phyloP scores from a whole-genome alignment of 345 rosid genomes.

The Streptanthus diversifolius region DNA sequence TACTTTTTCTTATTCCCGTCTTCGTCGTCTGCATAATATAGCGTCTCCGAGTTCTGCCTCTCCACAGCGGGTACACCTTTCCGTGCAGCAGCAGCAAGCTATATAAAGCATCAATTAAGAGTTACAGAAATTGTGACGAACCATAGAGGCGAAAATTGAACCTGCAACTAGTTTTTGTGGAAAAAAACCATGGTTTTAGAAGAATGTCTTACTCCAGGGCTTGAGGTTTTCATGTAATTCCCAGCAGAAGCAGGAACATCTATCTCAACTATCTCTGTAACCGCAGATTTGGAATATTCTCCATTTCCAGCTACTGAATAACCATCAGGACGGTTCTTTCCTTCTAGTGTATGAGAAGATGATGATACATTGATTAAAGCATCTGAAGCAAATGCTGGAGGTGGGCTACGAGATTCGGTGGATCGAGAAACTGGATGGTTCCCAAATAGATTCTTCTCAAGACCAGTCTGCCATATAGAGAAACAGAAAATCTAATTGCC shows the following conservation, averaged over 20 bases:
- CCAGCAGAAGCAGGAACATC: constrained; percentile 74
- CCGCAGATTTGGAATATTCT: constrained; percentile 48
- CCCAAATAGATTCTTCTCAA: constrained; percentile 85
- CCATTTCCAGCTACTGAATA: constrained; percentile 39
- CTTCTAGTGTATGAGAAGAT: constrained; percentile 43
- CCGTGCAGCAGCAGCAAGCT: constrained; percentile 85
- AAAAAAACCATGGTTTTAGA: not conserved
- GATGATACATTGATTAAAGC: constrained; percentile 48
- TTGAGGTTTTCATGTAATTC: constrained; percentile 59
- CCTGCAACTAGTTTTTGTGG: constrained; percentile 1
- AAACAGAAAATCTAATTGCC: constrained; percentile 9
- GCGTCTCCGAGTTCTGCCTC: constrained; percentile 70
- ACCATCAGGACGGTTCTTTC: constrained; percentile 40
- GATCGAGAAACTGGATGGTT: constrained; percentile 74
- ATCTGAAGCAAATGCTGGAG: constrained; percentile 78
- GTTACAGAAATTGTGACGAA: not conserved
- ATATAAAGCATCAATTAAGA: constrained; percentile 30
- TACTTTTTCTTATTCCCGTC: constrained; percentile 82
- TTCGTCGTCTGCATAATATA: constrained; percentile 92
- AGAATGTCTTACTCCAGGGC: constrained; percentile 68
- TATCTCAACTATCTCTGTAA: constrained; percentile 81
- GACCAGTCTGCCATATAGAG: constrained; percentile 59
- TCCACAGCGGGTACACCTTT: constrained; percentile 68
- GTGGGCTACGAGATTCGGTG: constrained; percentile 54
- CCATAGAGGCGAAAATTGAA: not conserved